A percentile compares a stretch with the other conserved stretches of the same genome.
phyloP scores from a whole-genome alignment of 139 green algal species.

The Picochlorum sp. region DNA sequence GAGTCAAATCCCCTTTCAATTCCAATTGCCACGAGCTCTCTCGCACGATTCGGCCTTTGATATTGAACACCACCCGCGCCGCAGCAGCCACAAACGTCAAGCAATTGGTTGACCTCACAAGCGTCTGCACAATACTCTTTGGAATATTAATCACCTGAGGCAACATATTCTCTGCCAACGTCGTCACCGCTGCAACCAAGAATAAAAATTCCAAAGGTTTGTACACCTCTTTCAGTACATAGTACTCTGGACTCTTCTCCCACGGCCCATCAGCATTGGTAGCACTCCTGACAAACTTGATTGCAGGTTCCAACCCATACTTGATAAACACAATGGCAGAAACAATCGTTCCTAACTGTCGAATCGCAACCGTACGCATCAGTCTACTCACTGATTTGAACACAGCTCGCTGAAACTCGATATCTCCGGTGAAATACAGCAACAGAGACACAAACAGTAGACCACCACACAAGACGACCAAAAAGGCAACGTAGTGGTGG shows the following conservation, averaged over 20 bases:
- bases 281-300: slow-evolving; percentile 31
- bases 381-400: slow-evolving; percentile 35
- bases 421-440: slow-evolving; percentile 48
- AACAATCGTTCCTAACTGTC: slow-evolving; percentile 41
- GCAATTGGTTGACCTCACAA: slow-evolving; percentile 71
- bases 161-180: slow-evolving; percentile 76
- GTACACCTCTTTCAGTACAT: slow-evolving; percentile 72
- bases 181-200: slow-evolving; percentile 74
- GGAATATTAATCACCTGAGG: slow-evolving; percentile 72
- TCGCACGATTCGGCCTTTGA: slow-evolving; percentile 63
- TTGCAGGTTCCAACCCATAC: slow-evolving; percentile 42
- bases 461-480: slow-evolving; percentile 31
- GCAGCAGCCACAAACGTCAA: slow-evolving; percentile 75
- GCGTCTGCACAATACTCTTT: slow-evolving; percentile 39
- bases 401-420: slow-evolving; percentile 38
- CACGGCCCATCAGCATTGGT: slow-evolving; percentile 34
- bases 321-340: slow-evolving; percentile 34
- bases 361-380: slow-evolving; percentile 57
- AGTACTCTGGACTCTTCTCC: slow-evolving; percentile 53
- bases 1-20: slow-evolving; percentile 71
- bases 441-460: slow-evolving; percentile 45
- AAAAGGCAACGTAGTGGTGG: slow-evolving; percentile 38
- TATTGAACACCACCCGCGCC: slow-evolving; percentile 72
- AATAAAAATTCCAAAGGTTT: slow-evolving; percentile 83
- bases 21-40: slow-evolving; percentile 51